These are phyloP conservation scores for Xylariaceae sp. DNA, from an alignment of 2,329 filamentous ascomycete species.

Conservation along the genomic window DNA sequence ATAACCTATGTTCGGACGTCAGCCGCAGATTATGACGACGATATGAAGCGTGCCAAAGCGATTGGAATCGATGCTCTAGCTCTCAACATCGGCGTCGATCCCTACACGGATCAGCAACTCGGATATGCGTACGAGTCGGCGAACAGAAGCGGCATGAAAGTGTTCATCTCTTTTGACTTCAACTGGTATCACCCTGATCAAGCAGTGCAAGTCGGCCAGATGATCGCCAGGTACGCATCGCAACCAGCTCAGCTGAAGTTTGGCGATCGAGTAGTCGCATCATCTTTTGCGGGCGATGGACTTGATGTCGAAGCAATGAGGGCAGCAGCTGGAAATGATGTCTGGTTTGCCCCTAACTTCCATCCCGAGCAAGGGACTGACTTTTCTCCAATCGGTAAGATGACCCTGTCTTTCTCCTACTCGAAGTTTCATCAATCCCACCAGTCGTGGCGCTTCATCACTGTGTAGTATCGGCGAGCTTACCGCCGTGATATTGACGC, in stretches of 20 bases:
- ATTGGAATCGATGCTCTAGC: constrained; percentile 30
- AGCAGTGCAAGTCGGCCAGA: constrained; percentile 35
- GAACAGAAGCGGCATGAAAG: constrained; percentile 43
- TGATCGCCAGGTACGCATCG: constrained; percentile 14
- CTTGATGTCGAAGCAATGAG: constrained; percentile 38
- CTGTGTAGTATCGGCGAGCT: background rate
- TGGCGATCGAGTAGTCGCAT: constrained; percentile 46
- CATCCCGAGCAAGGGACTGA: constrained; percentile 37
- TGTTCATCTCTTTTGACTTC: constrained; percentile 55
- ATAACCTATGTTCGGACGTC: constrained; percentile 40
- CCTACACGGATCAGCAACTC: constrained; percentile 42
- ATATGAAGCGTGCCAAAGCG: constrained; percentile 42
- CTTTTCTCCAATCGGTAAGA: constrained; percentile 25
- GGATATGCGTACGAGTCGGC: constrained; percentile 46
- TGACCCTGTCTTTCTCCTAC: background rate
- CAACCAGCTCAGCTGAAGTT: constrained; percentile 44
- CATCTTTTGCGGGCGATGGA: constrained; percentile 47
- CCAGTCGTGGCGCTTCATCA: background rate
- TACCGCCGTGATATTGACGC: background rate
- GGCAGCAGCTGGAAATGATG: constrained; percentile 38
- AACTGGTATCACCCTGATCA: constrained; percentile 41
- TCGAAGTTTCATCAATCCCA: background rate
- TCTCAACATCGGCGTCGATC: constrained; percentile 45
- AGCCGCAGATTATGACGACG: constrained; percentile 41
- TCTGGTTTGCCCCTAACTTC: constrained; percentile 49